These are phyloP conservation scores for Geotrichum carabidarum DNA, from an alignment of 1,139 yeast species.

Conservation along the genomic window DNA sequence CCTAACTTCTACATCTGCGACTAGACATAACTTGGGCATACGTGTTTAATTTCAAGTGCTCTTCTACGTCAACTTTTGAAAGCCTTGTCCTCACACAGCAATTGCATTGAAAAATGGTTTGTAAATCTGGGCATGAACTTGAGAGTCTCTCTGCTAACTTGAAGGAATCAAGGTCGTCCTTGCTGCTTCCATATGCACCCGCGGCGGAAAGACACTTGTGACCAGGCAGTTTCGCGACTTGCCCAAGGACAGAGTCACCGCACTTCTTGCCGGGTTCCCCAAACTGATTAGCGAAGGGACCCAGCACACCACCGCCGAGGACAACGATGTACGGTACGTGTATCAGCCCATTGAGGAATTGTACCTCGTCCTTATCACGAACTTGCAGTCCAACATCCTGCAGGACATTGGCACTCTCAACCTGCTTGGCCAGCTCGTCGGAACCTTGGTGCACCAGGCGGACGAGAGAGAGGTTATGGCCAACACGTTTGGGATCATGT, in stretches of 20 bases:
- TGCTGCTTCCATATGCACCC: constrained; percentile 93
- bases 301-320: constrained; percentile 93
- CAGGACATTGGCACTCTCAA: constrained; percentile 93
- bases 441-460: constrained; percentile 62
- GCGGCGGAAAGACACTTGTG: constrained; percentile 88
- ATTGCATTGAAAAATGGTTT: too few relatives aligned
- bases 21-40: too few relatives aligned
- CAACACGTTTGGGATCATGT: constrained; percentile 79
- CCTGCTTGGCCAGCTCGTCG: constrained; percentile 77
- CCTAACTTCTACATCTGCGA: too few relatives aligned
- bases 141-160: not conserved
- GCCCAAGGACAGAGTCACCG: constrained; percentile 78
- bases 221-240: constrained; percentile 90
- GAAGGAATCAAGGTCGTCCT: constrained; percentile 56
- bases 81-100: too few relatives aligned
- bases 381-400: constrained; percentile 83
- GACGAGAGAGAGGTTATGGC: constrained; percentile 83
- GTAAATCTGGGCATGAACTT: too few relatives aligned
- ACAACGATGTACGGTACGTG: constrained; percentile 85
- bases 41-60: too few relatives aligned
- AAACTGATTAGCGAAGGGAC: constrained; percentile 64
- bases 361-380: constrained; percentile 85
- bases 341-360: constrained; percentile 94
- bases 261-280: constrained; percentile 81
- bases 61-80: too few relatives aligned